phyloP scores from a whole-genome alignment of 2,329 filamentous ascomycete genomes.

The Nannizzia gypsea region DNA sequence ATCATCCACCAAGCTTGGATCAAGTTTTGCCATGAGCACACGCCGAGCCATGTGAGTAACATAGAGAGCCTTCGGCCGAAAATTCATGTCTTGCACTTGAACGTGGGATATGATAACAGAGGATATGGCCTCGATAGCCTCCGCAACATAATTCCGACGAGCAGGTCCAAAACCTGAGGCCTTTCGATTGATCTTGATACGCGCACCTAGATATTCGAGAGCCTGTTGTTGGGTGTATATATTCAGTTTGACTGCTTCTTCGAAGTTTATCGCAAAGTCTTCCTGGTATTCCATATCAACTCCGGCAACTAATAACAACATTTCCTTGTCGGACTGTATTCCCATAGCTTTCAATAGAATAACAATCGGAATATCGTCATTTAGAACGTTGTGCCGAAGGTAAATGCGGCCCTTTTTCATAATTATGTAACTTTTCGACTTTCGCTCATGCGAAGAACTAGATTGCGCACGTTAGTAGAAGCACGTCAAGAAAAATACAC shows the following conservation, averaged over 20 bases:
- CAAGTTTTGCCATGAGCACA: constrained; percentile 85
- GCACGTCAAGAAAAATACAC: neutral
- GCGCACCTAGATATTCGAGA: constrained; percentile 75
- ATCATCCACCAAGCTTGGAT: constrained; percentile 83
- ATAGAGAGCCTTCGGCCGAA: constrained; percentile 93
- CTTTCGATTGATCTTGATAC: constrained; percentile 75
- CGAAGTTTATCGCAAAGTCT: constrained; percentile 89
- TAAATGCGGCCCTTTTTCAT: constrained; percentile 87
- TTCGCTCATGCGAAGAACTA: constrained; percentile 92
- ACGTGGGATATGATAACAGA: constrained; percentile 93
- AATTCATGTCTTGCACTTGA: constrained; percentile 79
- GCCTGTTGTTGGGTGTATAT: constrained; percentile 93
- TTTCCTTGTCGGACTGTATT: constrained; percentile 87
- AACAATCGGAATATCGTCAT: constrained; percentile 88
- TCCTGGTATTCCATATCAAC: constrained; percentile 84
- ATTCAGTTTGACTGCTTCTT: constrained; percentile 71
- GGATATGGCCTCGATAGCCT: constrained; percentile 83
- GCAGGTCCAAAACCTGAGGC: constrained; percentile 41
- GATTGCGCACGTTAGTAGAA: neutral
- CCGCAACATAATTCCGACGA: constrained; percentile 71
- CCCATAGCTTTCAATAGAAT: constrained; percentile 89
- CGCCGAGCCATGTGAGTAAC: constrained; percentile 95
- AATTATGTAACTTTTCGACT: constrained; percentile 93
- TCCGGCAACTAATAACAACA: constrained; percentile 80
- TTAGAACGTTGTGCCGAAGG: constrained; percentile 83